Evolutionary conservation across 2,329 filamentous ascomycete genomes (phyloP).

Genomic region (Zymoseptoria ardabiliae): DNA sequence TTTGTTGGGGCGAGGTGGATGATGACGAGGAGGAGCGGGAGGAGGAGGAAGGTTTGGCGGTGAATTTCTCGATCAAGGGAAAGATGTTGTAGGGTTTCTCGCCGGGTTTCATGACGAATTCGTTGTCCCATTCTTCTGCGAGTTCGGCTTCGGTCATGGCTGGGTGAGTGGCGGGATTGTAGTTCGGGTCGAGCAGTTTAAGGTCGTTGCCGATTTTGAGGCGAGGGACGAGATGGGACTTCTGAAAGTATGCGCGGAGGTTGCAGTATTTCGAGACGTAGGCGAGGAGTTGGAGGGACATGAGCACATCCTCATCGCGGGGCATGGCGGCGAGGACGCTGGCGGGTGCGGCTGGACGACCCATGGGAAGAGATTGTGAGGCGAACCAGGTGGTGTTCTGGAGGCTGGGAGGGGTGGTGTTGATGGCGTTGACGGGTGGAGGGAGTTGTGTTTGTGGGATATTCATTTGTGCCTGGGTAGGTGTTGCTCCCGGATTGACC

Average conservation of each 20-base stretch:
- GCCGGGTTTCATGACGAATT: conserved; percentile 49
- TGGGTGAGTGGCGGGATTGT: conserved; percentile 34
- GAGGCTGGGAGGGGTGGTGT: conserved; percentile 66
- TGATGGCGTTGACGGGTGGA: conserved; percentile 57
- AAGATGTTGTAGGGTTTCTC: conserved; percentile 66
- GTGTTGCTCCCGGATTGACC: conserved; percentile 60
- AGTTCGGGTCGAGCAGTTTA: conserved; percentile 65
- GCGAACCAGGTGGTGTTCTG: conserved; percentile 42
- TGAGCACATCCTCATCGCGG: conserved; percentile 91
- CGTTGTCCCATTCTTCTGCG: conserved; percentile 82
- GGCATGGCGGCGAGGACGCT: conserved; percentile 86
- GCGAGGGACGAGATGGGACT: conserved; percentile 84
- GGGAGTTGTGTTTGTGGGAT: conserved; percentile 24
- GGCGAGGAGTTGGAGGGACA: conserved; percentile 92
- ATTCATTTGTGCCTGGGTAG: conserved; percentile 42
- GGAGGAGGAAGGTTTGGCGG: conserved; percentile 61
- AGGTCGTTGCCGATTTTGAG: conserved; percentile 86
- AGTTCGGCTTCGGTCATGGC: conserved; percentile 42
- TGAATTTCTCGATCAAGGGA: conserved; percentile 96
- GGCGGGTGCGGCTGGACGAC: conserved; percentile 34
- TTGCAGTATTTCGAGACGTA: conserved; percentile 99
- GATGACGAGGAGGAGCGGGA: conserved; percentile 41
- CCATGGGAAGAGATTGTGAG: conserved; percentile 19
- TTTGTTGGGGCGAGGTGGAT: conserved; percentile 25
- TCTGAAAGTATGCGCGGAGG: conserved; percentile 87